Conservation (phyloP, 331 rosid genomes). For the Malus hybrid region DNA sequence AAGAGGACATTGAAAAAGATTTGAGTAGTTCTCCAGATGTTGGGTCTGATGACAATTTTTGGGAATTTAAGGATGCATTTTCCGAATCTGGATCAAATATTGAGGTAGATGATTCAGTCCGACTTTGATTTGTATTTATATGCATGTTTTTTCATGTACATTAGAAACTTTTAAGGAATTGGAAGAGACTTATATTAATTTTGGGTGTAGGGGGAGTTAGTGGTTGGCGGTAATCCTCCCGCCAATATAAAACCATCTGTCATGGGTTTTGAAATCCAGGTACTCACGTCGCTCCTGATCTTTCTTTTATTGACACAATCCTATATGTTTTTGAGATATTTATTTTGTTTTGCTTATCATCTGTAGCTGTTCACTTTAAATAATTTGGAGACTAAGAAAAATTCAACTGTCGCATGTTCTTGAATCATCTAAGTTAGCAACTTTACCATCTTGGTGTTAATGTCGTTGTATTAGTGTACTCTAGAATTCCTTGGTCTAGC, state of each 20-base stretch:
- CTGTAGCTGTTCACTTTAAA: too few relatives aligned
- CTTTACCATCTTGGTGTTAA: too few relatives aligned
- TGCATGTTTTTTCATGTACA: not conserved
- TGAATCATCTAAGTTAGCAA: too few relatives aligned
- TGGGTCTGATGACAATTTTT: conserved; percentile 27
- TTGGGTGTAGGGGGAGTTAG: conserved; percentile 17
- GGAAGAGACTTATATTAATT: conserved; percentile 11
- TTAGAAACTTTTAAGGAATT: conserved; percentile 4
- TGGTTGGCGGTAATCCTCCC: conserved; percentile 10
- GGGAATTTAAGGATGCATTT: conserved; percentile 37
- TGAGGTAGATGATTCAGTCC: conserved; percentile 38
- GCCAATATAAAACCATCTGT: conserved; percentile 6
- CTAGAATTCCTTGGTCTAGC: too few relatives aligned
- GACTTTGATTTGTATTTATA: conserved; percentile 4
- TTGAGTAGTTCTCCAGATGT: conserved; percentile 19
- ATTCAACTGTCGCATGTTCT: too few relatives aligned
- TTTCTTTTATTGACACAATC: not conserved
- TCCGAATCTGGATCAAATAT: conserved; percentile 31
- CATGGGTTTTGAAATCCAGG: conserved; percentile 10
- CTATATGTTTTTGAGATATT: too few relatives aligned
- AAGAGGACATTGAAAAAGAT: conserved; percentile 25
- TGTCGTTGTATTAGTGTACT: too few relatives aligned
- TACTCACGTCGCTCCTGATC: not conserved
- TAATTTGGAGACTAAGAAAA: too few relatives aligned
- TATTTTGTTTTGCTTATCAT: not conserved